Percentiles rank a stretch among this genome's conserved stretches.
Evolutionary conservation across 2,329 filamentous ascomycete genomes (phyloP).

Genomic region (Stachybotrys elegans): DNA sequence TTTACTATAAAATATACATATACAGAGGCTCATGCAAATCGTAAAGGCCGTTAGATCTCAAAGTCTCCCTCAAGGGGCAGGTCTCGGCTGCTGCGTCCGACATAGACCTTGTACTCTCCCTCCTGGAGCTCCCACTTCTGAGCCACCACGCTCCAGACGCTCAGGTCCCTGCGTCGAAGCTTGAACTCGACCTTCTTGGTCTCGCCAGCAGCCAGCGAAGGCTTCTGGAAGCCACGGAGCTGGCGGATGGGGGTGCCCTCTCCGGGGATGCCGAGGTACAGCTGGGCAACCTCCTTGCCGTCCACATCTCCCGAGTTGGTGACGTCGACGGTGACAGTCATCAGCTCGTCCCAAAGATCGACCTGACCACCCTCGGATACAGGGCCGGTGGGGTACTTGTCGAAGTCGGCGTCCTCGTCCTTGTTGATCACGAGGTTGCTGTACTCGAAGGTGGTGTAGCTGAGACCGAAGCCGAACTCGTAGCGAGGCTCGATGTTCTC

Average conservation of each 20-base stretch:
- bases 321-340: conserved; percentile 41
- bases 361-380: conserved; percentile 1
- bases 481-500: conserved; percentile 40
- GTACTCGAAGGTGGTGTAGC: conserved; percentile 51
- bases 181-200: conserved; percentile 41
- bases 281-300: conserved; percentile 50
- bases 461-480: conserved; percentile 52
- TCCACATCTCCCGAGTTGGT: conserved; percentile 55
- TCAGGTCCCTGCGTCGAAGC: conserved; percentile 59
- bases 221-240: conserved; percentile 59
- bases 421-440: conserved; percentile 3
- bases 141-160: conserved; percentile 56
- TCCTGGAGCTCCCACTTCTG: conserved; percentile 55
- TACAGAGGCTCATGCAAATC: background rate
- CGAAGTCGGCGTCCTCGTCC: conserved; percentile 1
- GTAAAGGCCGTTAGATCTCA: background rate
- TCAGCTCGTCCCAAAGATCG: background rate
- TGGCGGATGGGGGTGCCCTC: conserved; percentile 48
- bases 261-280: conserved; percentile 57
- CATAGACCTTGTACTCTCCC: conserved; percentile 37
- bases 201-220: conserved; percentile 21
- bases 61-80: background rate
- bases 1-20: no score
- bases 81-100: conserved; percentile 43
- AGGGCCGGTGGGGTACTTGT: conserved; percentile 2